Evolutionary conservation across 305 asterid species (phyloP), one percentile per base, ranked within the genome.

Genomic region (Ajuga reptans): DNA sequence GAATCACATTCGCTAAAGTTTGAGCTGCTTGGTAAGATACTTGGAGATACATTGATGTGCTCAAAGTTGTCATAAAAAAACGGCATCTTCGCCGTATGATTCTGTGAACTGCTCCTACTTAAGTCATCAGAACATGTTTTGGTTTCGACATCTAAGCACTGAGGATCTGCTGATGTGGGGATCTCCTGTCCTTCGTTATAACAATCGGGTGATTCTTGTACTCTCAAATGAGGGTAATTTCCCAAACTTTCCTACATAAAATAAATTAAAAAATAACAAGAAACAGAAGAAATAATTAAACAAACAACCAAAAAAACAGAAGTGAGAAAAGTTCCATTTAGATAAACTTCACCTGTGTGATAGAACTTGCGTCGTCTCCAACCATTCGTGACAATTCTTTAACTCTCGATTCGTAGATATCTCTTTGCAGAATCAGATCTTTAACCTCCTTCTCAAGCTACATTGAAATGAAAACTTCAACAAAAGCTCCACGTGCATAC

Each of bases 371-470:
- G 12, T 83, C 83, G 9, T 83, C 84, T 71, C 84, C 88, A 7
- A 85, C 75, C 80, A 84, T 66, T 46, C 73, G 72, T 17, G 77
- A 42, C 64, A 84, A 64, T 29, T 90, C 90, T 74, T 82, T 80
- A 27, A 81, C 82, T 74, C 82, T 89, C 5, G 91, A 72, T 78
- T 76, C 87, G 68, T 88, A 87, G 27, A 82, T 81, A 74, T 89
- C 93, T 54, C 92, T 74, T 76, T 86, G 89, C 80, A 86, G 51
- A 14, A 82, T 87, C 53, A 90, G 77, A 55, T 84, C 89, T 74
- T 74, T 86, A 47, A 86, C 51, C 75, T 90, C 89, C 78, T 81
- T 82, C 82, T 86, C 93, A 57, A 90, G 86, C 96, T 87, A 58
- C 76, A 80, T 1, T 24, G 50, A 16, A 46, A 57, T 7, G 61